A percentile compares a stretch with the other conserved stretches of the same genome.
Evolutionary conservation across 495 filamentous ascomycete species (phyloP).

Genomic region (Podospora fimiseda): DNA sequence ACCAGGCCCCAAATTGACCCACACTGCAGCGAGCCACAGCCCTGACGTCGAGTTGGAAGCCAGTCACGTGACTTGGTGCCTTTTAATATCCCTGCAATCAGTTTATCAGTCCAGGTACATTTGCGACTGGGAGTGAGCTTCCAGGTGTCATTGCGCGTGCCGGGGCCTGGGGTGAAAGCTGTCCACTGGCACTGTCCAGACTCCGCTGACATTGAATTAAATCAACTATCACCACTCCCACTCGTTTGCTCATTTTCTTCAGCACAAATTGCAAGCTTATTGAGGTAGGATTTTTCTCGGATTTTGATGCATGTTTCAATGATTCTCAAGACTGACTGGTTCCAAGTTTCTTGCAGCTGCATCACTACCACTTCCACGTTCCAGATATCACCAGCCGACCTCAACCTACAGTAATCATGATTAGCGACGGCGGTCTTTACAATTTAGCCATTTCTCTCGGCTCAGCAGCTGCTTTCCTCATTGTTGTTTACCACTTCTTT

Average conservation of each 20-base stretch:
- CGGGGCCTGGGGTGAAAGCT: conserved; percentile 20
- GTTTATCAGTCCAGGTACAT: conserved; percentile 11
- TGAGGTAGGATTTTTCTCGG: no score
- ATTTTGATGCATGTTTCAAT: no score
- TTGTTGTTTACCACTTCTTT: conserved; percentile 93
- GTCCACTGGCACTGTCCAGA: conserved; percentile 12
- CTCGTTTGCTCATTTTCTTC: no score
- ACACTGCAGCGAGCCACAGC: conserved; percentile 10
- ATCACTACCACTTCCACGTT: not conserved
- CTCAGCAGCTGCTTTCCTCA: conserved; percentile 84
- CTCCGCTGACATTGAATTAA: not conserved
- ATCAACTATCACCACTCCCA: no score
- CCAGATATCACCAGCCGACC: not conserved
- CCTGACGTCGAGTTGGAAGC: conserved; percentile 17
- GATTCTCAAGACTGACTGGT: not conserved
- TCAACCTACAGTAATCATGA: conserved; percentile 50
- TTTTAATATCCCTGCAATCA: not conserved
- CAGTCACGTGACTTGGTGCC: conserved; percentile 14
- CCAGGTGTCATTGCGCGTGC: conserved; percentile 2
- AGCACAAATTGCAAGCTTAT: no score
- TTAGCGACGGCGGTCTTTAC: conserved; percentile 79
- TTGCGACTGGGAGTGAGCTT: not conserved
- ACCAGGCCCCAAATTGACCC: conserved; percentile 7
- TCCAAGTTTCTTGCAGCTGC: not conserved
- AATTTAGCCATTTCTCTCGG: conserved; percentile 89